Base-by-base conservation (phyloP, 1,284 basidiomycete genomes). In the Rhodotorula sp. region DNA sequence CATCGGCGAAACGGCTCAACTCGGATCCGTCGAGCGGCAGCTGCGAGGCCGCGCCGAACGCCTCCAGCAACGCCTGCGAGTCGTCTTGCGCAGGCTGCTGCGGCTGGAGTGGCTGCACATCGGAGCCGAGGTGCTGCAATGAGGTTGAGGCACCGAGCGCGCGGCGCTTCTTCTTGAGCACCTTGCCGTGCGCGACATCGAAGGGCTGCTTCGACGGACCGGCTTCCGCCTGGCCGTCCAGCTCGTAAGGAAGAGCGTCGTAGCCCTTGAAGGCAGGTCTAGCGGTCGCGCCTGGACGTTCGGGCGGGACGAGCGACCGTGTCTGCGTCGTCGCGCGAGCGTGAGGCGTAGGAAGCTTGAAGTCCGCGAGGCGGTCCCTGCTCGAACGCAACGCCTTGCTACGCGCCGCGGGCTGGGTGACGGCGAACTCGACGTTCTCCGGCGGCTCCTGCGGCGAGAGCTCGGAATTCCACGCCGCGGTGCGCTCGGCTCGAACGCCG, bases 111-210 rank as follows among this genome's bases (percentile, higher is more conserved):
- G 16, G n/a, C 23, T 54, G 53, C 17, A 25, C 17, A 9, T 25
- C 53, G 27, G 27, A 34, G 27, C 27, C 17, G 16, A 34, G 27
- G 16, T 34, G 53, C 27, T 34, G 27, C 8, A 25, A 7, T 9
- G 14, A 16, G 10, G 25, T 34, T 7, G 27, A 25, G 23, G 25
- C 53, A 12, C 27, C 53, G 27, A 34, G 25, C 13, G 27, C 41
- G 10, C 61, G 53, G 13, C 61, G 59, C 1, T 64, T 64, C 52
- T 70, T 70, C 61, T 70, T 70, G 34, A 70, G 55, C 27, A 70
- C 58, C n/a, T 66, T 70, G 27, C 68, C 68, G 55, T 66, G 58
- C n/a, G 60, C 41, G 17, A 49, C 7, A 41, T 66, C 68, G 52
- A 50, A 52, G 5, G 34, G 34, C 34, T 34, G 53, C 61, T 10